Evolutionary conservation across 192 early-diverging fungal species (phyloP).

Genomic region (Mortierella alpina): DNA sequence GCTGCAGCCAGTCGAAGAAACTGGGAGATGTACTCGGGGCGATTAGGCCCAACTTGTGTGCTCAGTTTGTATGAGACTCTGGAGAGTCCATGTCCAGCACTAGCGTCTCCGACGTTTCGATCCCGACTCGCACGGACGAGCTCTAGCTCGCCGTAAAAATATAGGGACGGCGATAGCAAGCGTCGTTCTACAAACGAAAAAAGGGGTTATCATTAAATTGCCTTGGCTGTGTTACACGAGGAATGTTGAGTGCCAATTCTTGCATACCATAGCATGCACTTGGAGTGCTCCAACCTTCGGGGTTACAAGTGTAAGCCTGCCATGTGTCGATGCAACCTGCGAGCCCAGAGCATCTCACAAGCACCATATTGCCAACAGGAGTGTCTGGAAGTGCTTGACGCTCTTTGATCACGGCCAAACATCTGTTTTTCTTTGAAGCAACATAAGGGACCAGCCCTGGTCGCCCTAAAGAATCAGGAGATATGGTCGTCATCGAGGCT

Average conservation of each 20-base stretch:
- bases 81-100: background rate
- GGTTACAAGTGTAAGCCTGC: slow-evolving; percentile 26
- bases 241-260: background rate
- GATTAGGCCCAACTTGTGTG: slow-evolving; percentile 14
- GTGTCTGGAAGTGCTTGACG: slow-evolving; percentile 25
- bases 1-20: slow-evolving; percentile 1
- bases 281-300: slow-evolving; percentile 18
- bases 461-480: slow-evolving; percentile 3
- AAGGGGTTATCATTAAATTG: background rate
- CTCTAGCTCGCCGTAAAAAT: slow-evolving; percentile 44
- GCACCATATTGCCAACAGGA: slow-evolving; percentile 32
- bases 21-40: slow-evolving; percentile 33
- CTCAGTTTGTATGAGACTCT: slow-evolving; percentile 17
- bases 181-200: slow-evolving; percentile 11
- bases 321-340: slow-evolving; percentile 23
- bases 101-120: slow-evolving; percentile 6
- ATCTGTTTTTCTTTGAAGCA: slow-evolving; percentile 29
- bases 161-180: slow-evolving; percentile 28
- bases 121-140: slow-evolving; percentile 26
- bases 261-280: slow-evolving; percentile 40
- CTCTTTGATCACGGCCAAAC: slow-evolving; percentile 7
- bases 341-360: slow-evolving; percentile 14
- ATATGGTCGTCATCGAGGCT: slow-evolving; percentile 9
- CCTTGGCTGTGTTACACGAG: background rate
- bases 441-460: slow-evolving; percentile 43